These are phyloP conservation scores for Neurospora sp. DNA, from an alignment of 495 filamentous ascomycete species.

Conservation along the genomic window DNA sequence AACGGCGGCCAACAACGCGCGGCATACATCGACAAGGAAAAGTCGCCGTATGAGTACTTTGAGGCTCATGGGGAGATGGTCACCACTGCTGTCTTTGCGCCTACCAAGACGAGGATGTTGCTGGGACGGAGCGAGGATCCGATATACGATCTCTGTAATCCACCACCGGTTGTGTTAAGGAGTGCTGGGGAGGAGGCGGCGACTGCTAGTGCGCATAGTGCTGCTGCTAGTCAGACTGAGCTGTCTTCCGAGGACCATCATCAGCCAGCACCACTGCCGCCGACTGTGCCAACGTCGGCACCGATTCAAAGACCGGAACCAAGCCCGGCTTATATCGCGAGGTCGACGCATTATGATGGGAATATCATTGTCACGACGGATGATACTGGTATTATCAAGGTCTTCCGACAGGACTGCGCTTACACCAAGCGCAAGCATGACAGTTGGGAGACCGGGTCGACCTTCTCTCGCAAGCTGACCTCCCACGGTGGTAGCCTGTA, in stretches of 20 bases:
- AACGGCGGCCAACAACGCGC: slow-evolving; percentile 30
- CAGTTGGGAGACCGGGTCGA: slow-evolving; percentile 55
- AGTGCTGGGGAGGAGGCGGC: slow-evolving; percentile 61
- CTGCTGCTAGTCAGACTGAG: slow-evolving; percentile 18
- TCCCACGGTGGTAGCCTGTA: slow-evolving; percentile 27
- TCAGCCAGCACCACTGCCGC: not conserved
- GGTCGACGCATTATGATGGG: slow-evolving; percentile 67
- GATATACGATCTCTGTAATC: slow-evolving; percentile 92
- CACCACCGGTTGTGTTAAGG: slow-evolving; percentile 78
- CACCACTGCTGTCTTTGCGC: slow-evolving; percentile 78
- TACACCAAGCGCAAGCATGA: slow-evolving; percentile 47
- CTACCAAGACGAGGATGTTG: slow-evolving; percentile 63
- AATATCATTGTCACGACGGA: slow-evolving; percentile 92
- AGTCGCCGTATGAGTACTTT: slow-evolving; percentile 73
- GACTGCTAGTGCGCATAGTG: slow-evolving; percentile 14
- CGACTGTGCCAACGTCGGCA: slow-evolving; percentile 7
- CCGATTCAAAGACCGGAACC: slow-evolving; percentile 33
- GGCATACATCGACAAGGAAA: slow-evolving; percentile 59
- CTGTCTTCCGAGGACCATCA: slow-evolving; percentile 16
- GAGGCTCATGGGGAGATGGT: slow-evolving; percentile 84
- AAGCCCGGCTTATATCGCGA: slow-evolving; percentile 56
- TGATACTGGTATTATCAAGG: slow-evolving; percentile 78
- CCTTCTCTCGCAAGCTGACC: slow-evolving; percentile 62
- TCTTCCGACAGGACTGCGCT: slow-evolving; percentile 92
- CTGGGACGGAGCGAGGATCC: slow-evolving; percentile 79